Percentiles rank a stretch among this genome's conserved stretches.
Conservation (phyloP, 2,329 filamentous ascomycete genomes). For the Emergomyces africanus region DNA sequence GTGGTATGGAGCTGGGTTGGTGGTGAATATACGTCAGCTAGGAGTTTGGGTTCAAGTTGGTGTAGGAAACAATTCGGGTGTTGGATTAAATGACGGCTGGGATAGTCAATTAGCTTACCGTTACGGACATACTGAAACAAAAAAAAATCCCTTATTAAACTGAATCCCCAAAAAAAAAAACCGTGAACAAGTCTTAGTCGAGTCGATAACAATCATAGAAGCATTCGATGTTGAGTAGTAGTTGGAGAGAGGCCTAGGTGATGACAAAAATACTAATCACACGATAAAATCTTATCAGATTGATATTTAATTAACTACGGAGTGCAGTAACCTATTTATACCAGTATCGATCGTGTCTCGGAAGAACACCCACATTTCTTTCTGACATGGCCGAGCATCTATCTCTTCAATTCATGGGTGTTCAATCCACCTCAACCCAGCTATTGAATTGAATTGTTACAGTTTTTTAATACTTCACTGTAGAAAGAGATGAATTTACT, state of each 20-base stretch:
- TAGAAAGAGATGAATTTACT: conserved; percentile 13
- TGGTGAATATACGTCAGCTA: not conserved
- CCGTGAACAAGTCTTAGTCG: not conserved
- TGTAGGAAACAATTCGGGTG: not conserved
- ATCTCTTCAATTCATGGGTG: conserved; percentile 12
- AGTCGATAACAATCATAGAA: not conserved
- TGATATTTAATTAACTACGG: not conserved
- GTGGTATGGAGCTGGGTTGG: conserved; percentile 59
- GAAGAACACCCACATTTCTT: too few species aligned
- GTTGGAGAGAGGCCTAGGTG: not conserved
- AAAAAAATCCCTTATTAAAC: not conserved
- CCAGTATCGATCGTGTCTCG: too few species aligned
- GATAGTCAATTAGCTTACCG: conserved; percentile 2
- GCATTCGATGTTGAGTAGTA: too few species aligned
- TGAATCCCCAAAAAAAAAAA: not conserved
- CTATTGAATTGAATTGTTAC: conserved; percentile 5
- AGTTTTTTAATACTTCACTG: conserved; percentile 9
- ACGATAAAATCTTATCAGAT: not conserved
- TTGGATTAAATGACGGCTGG: not conserved
- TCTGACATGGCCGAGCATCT: conserved; percentile 4
- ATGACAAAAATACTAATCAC: not conserved
- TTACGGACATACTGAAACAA: conserved; percentile 8
- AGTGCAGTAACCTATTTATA: too few species aligned
- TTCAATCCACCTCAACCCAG: conserved; percentile 16
- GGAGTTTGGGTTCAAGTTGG: not conserved